Evolutionary conservation across 73 alveolate genomes (phyloP).

Genomic region (Paramecium biaurelia): DNA sequence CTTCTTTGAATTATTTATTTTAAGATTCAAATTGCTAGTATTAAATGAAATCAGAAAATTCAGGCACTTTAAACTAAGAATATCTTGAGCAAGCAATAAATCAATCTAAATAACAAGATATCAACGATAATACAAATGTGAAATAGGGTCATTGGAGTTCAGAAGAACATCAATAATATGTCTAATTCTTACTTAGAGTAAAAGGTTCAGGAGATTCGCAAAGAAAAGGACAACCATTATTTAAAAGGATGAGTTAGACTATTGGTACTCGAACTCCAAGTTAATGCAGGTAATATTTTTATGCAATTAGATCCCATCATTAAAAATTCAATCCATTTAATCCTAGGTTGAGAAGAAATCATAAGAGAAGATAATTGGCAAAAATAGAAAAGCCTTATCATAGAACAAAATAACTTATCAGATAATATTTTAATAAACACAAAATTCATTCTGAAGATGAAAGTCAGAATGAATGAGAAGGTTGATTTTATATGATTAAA

Average conservation of each 20-base stretch:
- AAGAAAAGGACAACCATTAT: not conserved
- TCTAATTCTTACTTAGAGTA: not conserved
- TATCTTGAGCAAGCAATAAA: not conserved
- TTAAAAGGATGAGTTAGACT: not conserved
- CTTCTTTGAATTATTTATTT: not conserved
- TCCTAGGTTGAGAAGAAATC: constrained; percentile 23
- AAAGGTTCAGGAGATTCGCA: not conserved
- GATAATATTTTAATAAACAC: not conserved
- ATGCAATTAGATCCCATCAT: not conserved
- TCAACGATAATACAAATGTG: not conserved
- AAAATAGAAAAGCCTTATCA: not conserved
- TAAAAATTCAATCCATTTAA: constrained; percentile 17
- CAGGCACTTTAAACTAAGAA: not conserved
- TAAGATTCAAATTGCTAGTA: not conserved
- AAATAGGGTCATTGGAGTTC: not conserved
- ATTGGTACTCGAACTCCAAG: constrained; percentile 18
- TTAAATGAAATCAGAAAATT: not conserved
- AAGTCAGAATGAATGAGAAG: not conserved
- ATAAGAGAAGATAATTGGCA: not conserved
- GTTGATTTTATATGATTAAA: not conserved
- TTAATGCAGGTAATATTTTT: not conserved
- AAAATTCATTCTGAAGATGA: not conserved
- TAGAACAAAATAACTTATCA: not conserved
- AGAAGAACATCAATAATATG: not conserved
- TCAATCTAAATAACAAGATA: not conserved